Conservation (phyloP, 2,329 filamentous ascomycete species). For the Plectosphaerella cucumerina region DNA sequence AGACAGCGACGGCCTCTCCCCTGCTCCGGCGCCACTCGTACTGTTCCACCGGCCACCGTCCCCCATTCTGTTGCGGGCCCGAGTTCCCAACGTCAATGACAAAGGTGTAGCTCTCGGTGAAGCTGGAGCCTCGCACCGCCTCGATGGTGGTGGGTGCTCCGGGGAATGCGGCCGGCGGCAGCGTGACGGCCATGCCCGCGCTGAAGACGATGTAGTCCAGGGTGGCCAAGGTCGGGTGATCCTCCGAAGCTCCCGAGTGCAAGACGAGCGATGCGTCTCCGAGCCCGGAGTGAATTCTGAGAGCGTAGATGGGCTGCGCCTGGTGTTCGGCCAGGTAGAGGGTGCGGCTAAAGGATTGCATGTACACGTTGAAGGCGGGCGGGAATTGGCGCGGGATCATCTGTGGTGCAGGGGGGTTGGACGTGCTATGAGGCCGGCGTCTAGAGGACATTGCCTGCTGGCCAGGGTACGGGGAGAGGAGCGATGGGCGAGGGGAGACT, state of each 20-base stretch:
- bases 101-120: conserved; percentile 25
- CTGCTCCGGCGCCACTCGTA: conserved; percentile 40
- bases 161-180: conserved; percentile 7
- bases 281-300: conserved; percentile 9
- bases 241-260: conserved; percentile 11
- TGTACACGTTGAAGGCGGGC: conserved; percentile 12
- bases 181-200: conserved; percentile 7
- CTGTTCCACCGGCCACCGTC: conserved; percentile 18
- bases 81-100: conserved; percentile 22
- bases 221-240: conserved; percentile 9
- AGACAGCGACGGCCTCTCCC: conserved; percentile 25
- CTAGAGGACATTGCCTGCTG: not conserved
- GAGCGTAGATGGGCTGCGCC: conserved; percentile 11
- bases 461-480: not conserved
- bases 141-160: conserved; percentile 7
- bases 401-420: not conserved
- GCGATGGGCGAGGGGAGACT: not conserved
- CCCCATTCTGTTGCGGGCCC: not conserved
- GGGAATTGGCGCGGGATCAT: conserved; percentile 11
- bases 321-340: conserved; percentile 11
- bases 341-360: conserved; percentile 11
- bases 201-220: conserved; percentile 10
- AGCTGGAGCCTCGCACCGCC: conserved; percentile 2
- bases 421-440: not conserved
- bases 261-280: conserved; percentile 10